phyloP scores from a whole-genome alignment of 257 asterid species.

The Ligustrum vulgare region DNA sequence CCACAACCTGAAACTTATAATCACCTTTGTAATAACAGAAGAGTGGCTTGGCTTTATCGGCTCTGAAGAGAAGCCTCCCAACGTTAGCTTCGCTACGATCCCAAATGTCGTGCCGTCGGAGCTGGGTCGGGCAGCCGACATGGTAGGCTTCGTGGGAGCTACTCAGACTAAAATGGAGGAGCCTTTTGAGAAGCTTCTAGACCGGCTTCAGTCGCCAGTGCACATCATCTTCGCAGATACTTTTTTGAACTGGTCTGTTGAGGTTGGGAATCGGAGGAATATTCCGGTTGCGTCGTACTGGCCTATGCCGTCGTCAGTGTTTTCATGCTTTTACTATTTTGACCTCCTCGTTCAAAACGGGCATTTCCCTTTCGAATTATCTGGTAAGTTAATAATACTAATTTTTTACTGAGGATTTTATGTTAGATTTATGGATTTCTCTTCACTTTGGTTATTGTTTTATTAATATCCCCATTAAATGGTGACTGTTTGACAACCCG shows the following conservation, averaged over 20 bases:
- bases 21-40: conserved; percentile 63
- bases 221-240: conserved; percentile 47
- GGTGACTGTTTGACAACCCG: background rate
- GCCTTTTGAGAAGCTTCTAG: conserved; percentile 56
- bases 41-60: conserved; percentile 70
- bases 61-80: conserved; percentile 49
- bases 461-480: background rate
- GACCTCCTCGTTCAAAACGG: conserved; percentile 44
- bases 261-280: conserved; percentile 54
- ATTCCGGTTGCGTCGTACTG: conserved; percentile 82
- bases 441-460: background rate
- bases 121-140: conserved; percentile 51
- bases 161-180: conserved; percentile 60
- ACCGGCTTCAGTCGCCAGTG: conserved; percentile 35
- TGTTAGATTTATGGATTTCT: background rate
- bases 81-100: conserved; percentile 53
- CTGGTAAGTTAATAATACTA: conserved; percentile 38
- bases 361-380: conserved; percentile 39
- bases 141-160: conserved; percentile 51
- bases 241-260: conserved; percentile 54
- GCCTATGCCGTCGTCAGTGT: conserved; percentile 67
- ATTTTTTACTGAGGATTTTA: background rate
- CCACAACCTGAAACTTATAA: conserved; percentile 32
- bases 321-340: conserved; percentile 49
- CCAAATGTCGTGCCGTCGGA: conserved; percentile 71